Conservation (phyloP, 106 monocot genomes). For the Dendrobium nobile region DNA sequence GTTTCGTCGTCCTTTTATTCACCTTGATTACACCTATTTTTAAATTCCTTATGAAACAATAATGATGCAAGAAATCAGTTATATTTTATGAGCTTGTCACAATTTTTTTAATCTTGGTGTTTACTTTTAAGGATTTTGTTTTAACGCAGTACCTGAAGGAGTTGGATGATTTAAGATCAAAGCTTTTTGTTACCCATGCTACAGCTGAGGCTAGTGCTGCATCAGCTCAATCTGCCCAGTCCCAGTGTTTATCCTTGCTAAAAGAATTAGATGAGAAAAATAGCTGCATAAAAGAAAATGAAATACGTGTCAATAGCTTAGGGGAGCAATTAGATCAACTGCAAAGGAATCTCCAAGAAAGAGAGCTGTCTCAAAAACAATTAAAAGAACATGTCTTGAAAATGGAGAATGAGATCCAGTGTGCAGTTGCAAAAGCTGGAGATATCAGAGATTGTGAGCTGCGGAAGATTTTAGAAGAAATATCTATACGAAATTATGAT, state of each 20-base stretch:
- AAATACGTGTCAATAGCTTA: slow-evolving; percentile 49
- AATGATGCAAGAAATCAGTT: neutral
- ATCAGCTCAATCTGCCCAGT: slow-evolving; percentile 63
- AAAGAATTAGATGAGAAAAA: slow-evolving; percentile 82
- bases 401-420: slow-evolving; percentile 76
- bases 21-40: neutral
- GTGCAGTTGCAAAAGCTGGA: slow-evolving; percentile 48
- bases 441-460: slow-evolving; percentile 46
- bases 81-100: neutral
- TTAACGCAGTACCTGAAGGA: slow-evolving; percentile 51
- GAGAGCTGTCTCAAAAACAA: slow-evolving; percentile 67
- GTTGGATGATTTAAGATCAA: slow-evolving; percentile 66
- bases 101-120: neutral
- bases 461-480: slow-evolving; percentile 48
- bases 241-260: slow-evolving; percentile 49
- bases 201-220: slow-evolving; percentile 80
- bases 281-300: slow-evolving; percentile 55
- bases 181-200: slow-evolving; percentile 55
- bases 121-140: neutral
- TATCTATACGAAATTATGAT: slow-evolving; percentile 67
- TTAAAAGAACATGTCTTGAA: slow-evolving; percentile 69
- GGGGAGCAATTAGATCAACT: slow-evolving; percentile 62
- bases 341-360: slow-evolving; percentile 71
- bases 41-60: neutral
- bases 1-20: neutral